phyloP scores from a whole-genome alignment of 2,329 filamentous ascomycete genomes.

The Curvularia hawaiiensis region DNA sequence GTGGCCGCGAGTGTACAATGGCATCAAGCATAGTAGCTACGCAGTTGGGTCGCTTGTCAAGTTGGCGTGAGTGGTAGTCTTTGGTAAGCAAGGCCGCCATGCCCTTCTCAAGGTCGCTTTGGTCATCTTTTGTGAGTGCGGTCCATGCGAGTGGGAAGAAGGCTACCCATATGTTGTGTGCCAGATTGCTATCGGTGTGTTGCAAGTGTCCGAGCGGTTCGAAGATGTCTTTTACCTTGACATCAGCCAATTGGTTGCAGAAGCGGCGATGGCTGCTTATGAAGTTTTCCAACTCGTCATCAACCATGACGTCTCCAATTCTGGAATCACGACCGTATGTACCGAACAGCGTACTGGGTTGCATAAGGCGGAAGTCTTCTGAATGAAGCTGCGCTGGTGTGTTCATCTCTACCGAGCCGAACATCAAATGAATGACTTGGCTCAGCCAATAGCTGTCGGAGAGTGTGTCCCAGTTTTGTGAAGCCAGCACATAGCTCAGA shows the following conservation, averaged over 20 bases:
- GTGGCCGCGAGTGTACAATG: constrained; percentile 79
- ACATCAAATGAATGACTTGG: constrained; percentile 89
- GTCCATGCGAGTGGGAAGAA: constrained; percentile 96
- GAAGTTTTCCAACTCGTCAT: constrained; percentile 81
- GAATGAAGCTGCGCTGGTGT: constrained; percentile 76
- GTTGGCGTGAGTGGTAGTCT: constrained; percentile 92
- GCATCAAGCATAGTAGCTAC: constrained; percentile 91
- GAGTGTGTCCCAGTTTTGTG: constrained; percentile 96
- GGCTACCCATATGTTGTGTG: constrained; percentile 87
- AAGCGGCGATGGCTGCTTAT: constrained; percentile 83
- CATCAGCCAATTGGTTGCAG: constrained; percentile 78
- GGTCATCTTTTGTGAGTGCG: constrained; percentile 82
- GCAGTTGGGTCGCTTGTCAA: constrained; percentile 94
- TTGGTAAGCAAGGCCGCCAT: constrained; percentile 91
- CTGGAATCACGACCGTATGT: constrained; percentile 73
- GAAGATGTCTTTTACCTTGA: constrained; percentile 85
- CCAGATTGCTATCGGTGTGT: constrained; percentile 80
- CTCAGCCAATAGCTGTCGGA: constrained; percentile 96
- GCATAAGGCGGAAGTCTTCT: constrained; percentile 82
- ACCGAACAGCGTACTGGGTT: constrained; percentile 74
- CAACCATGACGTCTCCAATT: constrained; percentile 70
- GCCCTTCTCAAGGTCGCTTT: constrained; percentile 86
- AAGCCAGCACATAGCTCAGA: constrained; percentile 83
- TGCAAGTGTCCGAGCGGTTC: constrained; percentile 92
- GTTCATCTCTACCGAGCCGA: constrained; percentile 88